Conservation (phyloP, 2,329 filamentous ascomycete genomes). For the Pseudogymnoascus sp. region DNA sequence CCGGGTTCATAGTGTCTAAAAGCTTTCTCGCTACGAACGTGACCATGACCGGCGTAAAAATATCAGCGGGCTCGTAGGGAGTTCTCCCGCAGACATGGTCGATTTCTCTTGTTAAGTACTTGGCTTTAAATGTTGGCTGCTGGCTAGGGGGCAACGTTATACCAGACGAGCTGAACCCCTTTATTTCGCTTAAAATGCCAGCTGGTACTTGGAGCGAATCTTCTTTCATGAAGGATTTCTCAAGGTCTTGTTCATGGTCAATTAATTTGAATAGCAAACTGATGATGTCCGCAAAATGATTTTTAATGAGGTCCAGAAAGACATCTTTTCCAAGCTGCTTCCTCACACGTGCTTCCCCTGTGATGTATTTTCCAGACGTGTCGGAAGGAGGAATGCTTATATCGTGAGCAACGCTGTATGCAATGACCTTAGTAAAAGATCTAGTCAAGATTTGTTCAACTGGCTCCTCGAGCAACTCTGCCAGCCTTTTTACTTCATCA, state of each 20-base stretch:
- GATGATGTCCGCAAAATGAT: constrained; percentile 68
- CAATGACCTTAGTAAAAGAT: constrained; percentile 70
- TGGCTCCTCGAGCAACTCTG: constrained; percentile 44
- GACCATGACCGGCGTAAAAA: constrained; percentile 72
- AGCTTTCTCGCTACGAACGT: constrained; percentile 68
- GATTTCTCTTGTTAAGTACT: constrained; percentile 66
- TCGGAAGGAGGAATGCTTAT: constrained; percentile 38
- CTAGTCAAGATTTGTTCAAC: constrained; percentile 50
- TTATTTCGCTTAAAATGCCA: constrained; percentile 60
- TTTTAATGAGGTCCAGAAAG: constrained; percentile 55
- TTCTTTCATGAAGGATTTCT: constrained; percentile 55
- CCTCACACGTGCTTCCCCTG: constrained; percentile 58
- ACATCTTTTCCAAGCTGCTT: constrained; percentile 58
- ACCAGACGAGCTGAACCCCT: constrained; percentile 55
- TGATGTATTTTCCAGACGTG: constrained; percentile 35
- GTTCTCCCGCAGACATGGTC: constrained; percentile 68
- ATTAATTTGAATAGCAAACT: constrained; percentile 68
- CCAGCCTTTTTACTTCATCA: constrained; percentile 51
- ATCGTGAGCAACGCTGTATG: constrained; percentile 77
- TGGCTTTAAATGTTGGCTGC: constrained; percentile 77
- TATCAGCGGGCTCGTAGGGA: constrained; percentile 50
- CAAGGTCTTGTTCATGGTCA: constrained; percentile 66
- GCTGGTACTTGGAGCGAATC: constrained; percentile 51
- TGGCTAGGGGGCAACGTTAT: constrained; percentile 64
- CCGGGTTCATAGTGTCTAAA: constrained; percentile 71